These are phyloP conservation scores for Neofusicoccum sp. DNA, from an alignment of 2,329 filamentous ascomycete genomes.

Conservation along the genomic window DNA sequence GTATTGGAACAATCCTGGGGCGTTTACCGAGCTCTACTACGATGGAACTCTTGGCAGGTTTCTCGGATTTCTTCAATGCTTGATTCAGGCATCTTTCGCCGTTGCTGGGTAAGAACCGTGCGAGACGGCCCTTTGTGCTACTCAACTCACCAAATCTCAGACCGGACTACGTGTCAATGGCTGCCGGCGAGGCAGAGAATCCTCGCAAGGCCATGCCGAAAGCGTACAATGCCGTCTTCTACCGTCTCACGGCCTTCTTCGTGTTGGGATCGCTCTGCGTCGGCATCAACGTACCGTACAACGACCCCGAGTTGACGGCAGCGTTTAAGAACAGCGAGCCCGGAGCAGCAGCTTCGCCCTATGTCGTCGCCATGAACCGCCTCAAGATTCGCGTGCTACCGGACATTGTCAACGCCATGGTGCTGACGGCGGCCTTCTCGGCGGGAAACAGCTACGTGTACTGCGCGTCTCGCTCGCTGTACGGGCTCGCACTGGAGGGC, in stretches of 20 bases:
- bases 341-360: slow-evolving; percentile 62
- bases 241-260: slow-evolving; percentile 66
- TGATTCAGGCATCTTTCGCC: slow-evolving; percentile 66
- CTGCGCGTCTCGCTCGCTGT: slow-evolving; percentile 67
- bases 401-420: slow-evolving; percentile 71
- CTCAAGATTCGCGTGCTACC: slow-evolving; percentile 47
- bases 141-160: neutral
- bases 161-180: slow-evolving; percentile 74
- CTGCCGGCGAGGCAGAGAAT: slow-evolving; percentile 71
- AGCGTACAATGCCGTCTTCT: slow-evolving; percentile 73
- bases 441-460: slow-evolving; percentile 77
- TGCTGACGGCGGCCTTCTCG: slow-evolving; percentile 74
- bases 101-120: slow-evolving; percentile 55
- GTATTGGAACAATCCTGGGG: slow-evolving; percentile 67
- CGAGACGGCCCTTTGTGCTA: slow-evolving; percentile 65
- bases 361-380: slow-evolving; percentile 49
- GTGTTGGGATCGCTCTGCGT: slow-evolving; percentile 71
- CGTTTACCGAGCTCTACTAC: slow-evolving; percentile 65
- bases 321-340: slow-evolving; percentile 60
- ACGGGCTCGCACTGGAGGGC: slow-evolving; percentile 57
- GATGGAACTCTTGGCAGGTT: slow-evolving; percentile 68
- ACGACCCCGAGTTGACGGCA: slow-evolving; percentile 58
- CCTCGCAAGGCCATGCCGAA: slow-evolving; percentile 70
- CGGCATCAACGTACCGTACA: slow-evolving; percentile 67
- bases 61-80: slow-evolving; percentile 73